Conservation (phyloP, 2,329 filamentous ascomycete genomes). For the Alternaria postmessia region DNA sequence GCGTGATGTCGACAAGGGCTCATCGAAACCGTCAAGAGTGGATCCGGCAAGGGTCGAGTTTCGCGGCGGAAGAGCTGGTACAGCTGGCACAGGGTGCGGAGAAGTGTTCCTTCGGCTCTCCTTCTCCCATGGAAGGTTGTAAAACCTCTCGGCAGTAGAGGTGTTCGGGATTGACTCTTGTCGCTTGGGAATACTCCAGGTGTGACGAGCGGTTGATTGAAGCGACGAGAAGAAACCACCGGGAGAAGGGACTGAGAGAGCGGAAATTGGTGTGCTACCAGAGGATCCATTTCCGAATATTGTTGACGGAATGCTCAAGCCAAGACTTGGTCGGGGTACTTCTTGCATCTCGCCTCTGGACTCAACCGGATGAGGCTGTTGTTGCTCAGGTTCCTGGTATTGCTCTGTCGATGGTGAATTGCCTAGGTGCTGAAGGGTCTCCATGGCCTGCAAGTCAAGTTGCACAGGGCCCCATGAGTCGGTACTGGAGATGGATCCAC, state of each 20-base stretch:
- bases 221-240: slow-evolving; percentile 91
- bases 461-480: slow-evolving; percentile 69
- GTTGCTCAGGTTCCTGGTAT: slow-evolving; percentile 30
- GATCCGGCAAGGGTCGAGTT: slow-evolving; percentile 42
- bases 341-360: slow-evolving; percentile 69
- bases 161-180: slow-evolving; percentile 73
- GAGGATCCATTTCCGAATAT: slow-evolving; percentile 47
- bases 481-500: slow-evolving; percentile 55
- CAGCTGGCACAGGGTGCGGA: slow-evolving; percentile 23
- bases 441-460: slow-evolving; percentile 81
- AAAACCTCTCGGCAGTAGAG: slow-evolving; percentile 91
- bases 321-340: slow-evolving; percentile 60
- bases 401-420: slow-evolving; percentile 34
- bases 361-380: slow-evolving; percentile 48
- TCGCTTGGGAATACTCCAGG: slow-evolving; percentile 71
- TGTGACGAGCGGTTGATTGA: slow-evolving; percentile 76
- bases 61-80: slow-evolving; percentile 31
- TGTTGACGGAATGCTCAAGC: slow-evolving; percentile 36
- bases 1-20: slow-evolving; percentile 42
- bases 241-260: slow-evolving; percentile 88
- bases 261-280: slow-evolving; percentile 71
- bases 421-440: slow-evolving; percentile 77
- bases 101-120: slow-evolving; percentile 44
- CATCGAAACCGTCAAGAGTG: slow-evolving; percentile 45
- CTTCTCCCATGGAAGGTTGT: slow-evolving; percentile 79